phyloP scores from a whole-genome alignment of 2,329 filamentous ascomycete genomes.

The Epichloe gansuensis region DNA sequence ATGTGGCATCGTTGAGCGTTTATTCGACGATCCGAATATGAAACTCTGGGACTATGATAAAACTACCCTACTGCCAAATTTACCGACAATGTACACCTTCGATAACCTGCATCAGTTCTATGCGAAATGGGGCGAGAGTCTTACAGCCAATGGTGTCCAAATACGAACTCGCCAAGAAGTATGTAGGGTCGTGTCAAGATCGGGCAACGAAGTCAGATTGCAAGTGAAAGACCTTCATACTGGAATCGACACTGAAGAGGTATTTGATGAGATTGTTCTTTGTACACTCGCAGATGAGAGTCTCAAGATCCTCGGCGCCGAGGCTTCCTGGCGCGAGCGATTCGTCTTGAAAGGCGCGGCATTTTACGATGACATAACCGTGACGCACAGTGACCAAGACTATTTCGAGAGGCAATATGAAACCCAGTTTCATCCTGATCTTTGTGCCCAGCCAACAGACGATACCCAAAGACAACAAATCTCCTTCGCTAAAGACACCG shows the following conservation, averaged over 20 bases:
- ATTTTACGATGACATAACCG: constrained; percentile 57
- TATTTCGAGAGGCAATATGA: constrained; percentile 61
- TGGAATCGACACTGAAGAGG: constrained; percentile 38
- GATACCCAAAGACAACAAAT: constrained; percentile 26
- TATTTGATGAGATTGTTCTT: constrained; percentile 53
- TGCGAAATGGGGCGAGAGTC: constrained; percentile 41
- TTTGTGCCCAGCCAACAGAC: constrained; percentile 34
- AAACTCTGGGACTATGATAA: constrained; percentile 46
- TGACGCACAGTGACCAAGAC: constrained; percentile 51
- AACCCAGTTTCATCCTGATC: constrained; percentile 39
- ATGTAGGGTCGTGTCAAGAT: constrained; percentile 35
- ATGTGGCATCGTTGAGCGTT: constrained; percentile 49
- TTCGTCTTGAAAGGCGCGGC: constrained; percentile 58
- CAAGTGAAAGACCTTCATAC: constrained; percentile 34
- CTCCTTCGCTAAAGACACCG: constrained; percentile 28
- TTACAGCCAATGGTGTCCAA: constrained; percentile 40
- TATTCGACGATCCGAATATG: constrained; percentile 46
- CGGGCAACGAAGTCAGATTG: constrained; percentile 39
- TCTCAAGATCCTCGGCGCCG: constrained; percentile 44
- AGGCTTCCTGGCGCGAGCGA: constrained; percentile 47
- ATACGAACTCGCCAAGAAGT: constrained; percentile 45
- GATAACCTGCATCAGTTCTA: constrained; percentile 50
- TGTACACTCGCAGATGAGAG: constrained; percentile 53
- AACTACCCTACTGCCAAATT: constrained; percentile 41
- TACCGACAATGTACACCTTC: constrained; percentile 55